Evolutionary conservation across 768 basidiomycete species (phyloP).

Genomic region (Mycena vulgaris): DNA sequence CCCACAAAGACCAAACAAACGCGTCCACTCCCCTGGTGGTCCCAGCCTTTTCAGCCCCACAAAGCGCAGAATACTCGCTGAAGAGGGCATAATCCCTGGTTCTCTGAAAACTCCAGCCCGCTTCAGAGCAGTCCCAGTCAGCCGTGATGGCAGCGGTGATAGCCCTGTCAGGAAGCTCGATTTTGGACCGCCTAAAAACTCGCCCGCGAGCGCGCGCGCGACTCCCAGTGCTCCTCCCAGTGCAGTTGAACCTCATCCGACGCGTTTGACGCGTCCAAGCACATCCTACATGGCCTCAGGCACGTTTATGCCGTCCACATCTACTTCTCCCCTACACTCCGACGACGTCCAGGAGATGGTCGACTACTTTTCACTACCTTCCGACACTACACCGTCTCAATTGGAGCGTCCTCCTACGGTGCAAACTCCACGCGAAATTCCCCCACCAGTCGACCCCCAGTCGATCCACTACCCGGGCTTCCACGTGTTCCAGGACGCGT

Average conservation of each 20-base stretch:
- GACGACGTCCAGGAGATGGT: slow-evolving; percentile 36
- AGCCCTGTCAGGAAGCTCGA: slow-evolving; percentile 70
- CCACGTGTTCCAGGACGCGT: slow-evolving; percentile 67
- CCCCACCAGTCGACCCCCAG: slow-evolving; percentile 62
- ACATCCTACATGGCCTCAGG: slow-evolving; percentile 21
- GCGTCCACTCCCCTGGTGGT: slow-evolving; percentile 71
- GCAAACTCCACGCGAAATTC: slow-evolving; percentile 55
- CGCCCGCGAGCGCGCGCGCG: slow-evolving; percentile 28
- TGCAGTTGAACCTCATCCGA: slow-evolving; percentile 23
- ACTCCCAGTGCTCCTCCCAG: slow-evolving; percentile 30
- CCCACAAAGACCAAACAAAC: slow-evolving; percentile 64
- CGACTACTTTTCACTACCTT: slow-evolving; percentile 44
- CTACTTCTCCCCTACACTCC: slow-evolving; percentile 10
- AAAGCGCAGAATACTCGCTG: slow-evolving; percentile 77
- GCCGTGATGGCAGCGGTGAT: slow-evolving; percentile 47
- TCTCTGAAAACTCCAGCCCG: slow-evolving; percentile 58
- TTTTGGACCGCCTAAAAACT: slow-evolving; percentile 60
- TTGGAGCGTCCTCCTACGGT: slow-evolving; percentile 39
- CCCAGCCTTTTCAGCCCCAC: slow-evolving; percentile 69
- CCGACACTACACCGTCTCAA: slow-evolving; percentile 29
- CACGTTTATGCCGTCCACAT: slow-evolving; percentile 23
- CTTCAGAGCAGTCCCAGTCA: slow-evolving; percentile 62
- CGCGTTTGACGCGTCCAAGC: slow-evolving; percentile 40
- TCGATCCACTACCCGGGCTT: slow-evolving; percentile 82
- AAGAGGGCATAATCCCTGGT: slow-evolving; percentile 63